These are phyloP conservation scores for Filosporella fistucella DNA, from an alignment of 495 filamentous ascomycete species.

Conservation along the genomic window DNA sequence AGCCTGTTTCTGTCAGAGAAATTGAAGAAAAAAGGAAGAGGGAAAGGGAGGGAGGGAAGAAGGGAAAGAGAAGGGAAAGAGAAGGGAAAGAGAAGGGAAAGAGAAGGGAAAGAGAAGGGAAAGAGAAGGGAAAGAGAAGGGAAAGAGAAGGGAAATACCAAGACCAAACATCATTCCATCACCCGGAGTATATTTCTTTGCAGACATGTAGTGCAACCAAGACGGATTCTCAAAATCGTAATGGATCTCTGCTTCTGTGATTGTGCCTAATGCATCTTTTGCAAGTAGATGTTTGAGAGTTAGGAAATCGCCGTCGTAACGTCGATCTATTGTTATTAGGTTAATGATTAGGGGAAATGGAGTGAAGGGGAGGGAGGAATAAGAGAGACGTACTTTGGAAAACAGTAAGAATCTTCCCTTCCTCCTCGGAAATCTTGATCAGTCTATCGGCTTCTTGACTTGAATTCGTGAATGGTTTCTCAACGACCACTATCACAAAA, in stretches of 20 bases:
- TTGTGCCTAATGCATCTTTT: conserved; percentile 48
- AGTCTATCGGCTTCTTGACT: conserved; percentile 59
- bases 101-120: too few relatives aligned
- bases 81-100: too few relatives aligned
- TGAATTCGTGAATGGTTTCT: conserved; percentile 72
- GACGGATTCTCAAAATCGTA: conserved; percentile 51
- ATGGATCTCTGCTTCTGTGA: conserved; percentile 66
- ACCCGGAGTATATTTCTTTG: conserved; percentile 46
- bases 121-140: too few relatives aligned
- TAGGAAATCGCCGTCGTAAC: conserved; percentile 69
- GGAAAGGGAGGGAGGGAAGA: too few relatives aligned
- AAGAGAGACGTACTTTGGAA: conserved; percentile 66
- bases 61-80: too few relatives aligned
- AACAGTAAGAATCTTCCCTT: conserved; percentile 56
- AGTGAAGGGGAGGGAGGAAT: neutral
- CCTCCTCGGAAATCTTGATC: conserved; percentile 53
- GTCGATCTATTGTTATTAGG: too few relatives aligned
- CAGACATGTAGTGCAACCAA: conserved; percentile 51
- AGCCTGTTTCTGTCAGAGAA: too few relatives aligned
- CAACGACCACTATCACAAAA: too few relatives aligned
- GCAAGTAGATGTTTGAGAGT: conserved; percentile 54
- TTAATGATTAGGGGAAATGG: neutral
- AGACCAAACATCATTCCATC: conserved; percentile 67
- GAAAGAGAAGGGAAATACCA: too few relatives aligned
- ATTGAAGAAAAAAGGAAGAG: too few relatives aligned